A percentile compares a stretch with the other conserved stretches of the same genome.
Conservation (phyloP, 2,329 filamentous ascomycete species). For the Pseudonectria foliicola region DNA sequence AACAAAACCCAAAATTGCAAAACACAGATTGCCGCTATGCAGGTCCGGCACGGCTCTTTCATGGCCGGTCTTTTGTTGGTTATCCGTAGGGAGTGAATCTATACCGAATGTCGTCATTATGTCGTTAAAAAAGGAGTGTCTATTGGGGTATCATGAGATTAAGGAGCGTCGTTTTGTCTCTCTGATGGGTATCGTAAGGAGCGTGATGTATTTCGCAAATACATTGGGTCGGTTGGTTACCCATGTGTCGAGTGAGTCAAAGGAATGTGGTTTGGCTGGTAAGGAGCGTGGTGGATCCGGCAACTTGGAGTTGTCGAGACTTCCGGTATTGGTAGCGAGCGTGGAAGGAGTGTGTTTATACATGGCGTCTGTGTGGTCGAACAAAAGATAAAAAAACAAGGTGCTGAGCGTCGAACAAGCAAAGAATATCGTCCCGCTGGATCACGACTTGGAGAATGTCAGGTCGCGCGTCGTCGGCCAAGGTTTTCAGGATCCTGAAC, state of each 20-base stretch:
- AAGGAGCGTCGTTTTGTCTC: constrained; percentile 22
- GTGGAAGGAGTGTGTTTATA: constrained; percentile 31
- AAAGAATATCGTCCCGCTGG: constrained; percentile 10
- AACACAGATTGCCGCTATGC: constrained; percentile 43
- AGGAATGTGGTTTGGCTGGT: constrained; percentile 26
- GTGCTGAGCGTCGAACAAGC: constrained; percentile 12
- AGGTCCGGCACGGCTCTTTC: constrained; percentile 38
- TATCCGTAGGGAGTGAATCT: constrained; percentile 40
- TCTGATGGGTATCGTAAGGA: constrained; percentile 26
- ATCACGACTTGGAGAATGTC: constrained; percentile 21
- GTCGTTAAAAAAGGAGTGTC: constrained; percentile 31
- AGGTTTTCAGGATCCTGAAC: constrained; percentile 26
- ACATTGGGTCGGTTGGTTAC: constrained; percentile 14
- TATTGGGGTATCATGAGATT: constrained; percentile 26
- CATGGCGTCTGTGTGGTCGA: constrained; percentile 28
- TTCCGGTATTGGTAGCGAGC: constrained; percentile 24
- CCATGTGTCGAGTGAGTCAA: constrained; percentile 1
- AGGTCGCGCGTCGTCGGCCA: constrained; percentile 28
- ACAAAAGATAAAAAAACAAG: constrained; percentile 18
- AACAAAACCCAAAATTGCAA: constrained; percentile 24
- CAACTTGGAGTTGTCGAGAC: not conserved
- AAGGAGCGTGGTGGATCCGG: constrained; percentile 16
- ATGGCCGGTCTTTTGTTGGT: constrained; percentile 25
- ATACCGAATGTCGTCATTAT: constrained; percentile 32
- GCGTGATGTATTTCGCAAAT: constrained; percentile 24